Conservation (phyloP, 352 stramenopile species). For the Globisporangium mamillatum region DNA sequence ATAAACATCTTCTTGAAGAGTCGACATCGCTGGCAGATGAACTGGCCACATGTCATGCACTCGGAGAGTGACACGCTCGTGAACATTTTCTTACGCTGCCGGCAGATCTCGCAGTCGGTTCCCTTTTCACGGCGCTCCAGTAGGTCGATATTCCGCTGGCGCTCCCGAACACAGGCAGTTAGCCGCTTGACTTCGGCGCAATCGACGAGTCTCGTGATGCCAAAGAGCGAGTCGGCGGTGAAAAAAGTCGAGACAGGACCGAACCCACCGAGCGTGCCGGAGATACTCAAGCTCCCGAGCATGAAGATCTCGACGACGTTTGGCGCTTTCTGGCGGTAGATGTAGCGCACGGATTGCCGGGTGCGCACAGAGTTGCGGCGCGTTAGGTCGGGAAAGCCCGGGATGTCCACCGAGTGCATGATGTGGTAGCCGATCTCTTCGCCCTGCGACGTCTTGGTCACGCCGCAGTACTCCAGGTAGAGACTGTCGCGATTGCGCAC, state of each 20-base stretch:
- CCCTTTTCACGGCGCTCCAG: conserved; percentile 16
- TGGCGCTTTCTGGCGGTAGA: conserved; percentile 54
- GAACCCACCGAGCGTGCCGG: conserved; percentile 32
- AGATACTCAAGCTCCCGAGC: conserved; percentile 48
- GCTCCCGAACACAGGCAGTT: conserved; percentile 44
- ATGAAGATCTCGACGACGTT: conserved; percentile 62
- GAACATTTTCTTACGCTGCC: conserved; percentile 34
- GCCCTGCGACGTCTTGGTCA: conserved; percentile 34
- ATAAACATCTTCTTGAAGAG: conserved; percentile 46
- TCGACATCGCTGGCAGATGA: conserved; percentile 47
- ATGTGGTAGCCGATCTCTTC: conserved; percentile 65
- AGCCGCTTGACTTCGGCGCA: conserved; percentile 53
- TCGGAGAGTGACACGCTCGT: conserved; percentile 27
- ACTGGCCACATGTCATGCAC: conserved; percentile 43
- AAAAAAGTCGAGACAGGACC: conserved; percentile 40
- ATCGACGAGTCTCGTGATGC: conserved; percentile 41
- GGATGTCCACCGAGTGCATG: conserved; percentile 65
- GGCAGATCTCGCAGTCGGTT: conserved; percentile 34
- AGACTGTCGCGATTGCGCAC: conserved; percentile 57
- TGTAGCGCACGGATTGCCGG: conserved; percentile 46
- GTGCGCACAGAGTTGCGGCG: conserved; percentile 54
- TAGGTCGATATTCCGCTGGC: conserved; percentile 34
- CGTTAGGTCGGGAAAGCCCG: conserved; percentile 47
- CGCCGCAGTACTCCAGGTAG: conserved; percentile 55
- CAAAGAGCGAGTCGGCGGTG: conserved; percentile 39